Evolutionary conservation across 2,329 filamentous ascomycete species (phyloP), one percentile per base, ranked within the genome.

Genomic region (Colletotrichum lindemuthianum): DNA sequence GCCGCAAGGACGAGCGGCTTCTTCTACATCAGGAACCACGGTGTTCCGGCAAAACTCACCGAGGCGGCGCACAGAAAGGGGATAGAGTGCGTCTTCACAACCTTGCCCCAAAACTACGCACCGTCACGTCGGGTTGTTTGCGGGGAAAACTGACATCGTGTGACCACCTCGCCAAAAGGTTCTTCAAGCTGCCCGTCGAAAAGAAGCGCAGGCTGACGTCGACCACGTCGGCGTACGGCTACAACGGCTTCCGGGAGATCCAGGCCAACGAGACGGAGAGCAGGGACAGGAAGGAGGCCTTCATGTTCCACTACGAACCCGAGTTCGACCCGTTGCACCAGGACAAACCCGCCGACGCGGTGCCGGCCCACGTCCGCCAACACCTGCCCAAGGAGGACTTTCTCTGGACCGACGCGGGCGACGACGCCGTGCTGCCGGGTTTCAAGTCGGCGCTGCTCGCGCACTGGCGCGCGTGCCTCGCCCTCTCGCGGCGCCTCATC

Each of bases 1-100:
- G 80, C 81, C 0, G 77, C 79, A 4, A 71, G 79, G 24, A 79
- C 75, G 41, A 81, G 75, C 0, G 81, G 81, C 0, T 83, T 83
- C 69, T 83, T 83, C 67, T 83, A 83, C 60, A 74, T 82, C 63
- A 77, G 76, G 64, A 81, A 82, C 45, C 78, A 82, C 68, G 78
- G 78, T 0, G 79, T 81, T 11, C 57, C 73, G 0, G 71, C 76
- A 36, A 70, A 73, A 36, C 68, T 68, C 5, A 77, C 77, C 11
- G 60, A 68, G 2, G 60, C 60, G 1, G 63, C 69, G 2, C 63
- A 68, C 58, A 33, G 53, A 34, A 66, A 68, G 57, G 69, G 68
- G 12, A 56, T 74, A 59, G 59, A 59, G 59, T 6, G 76, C 73
- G 67, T 50, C 37, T 8, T n/a, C 10, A 61, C 40, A 49, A 58